A percentile compares a stretch with the other conserved stretches of the same genome.
phyloP scores from a whole-genome alignment of 768 basidiomycete genomes.

The Leccinum fibrillosum region DNA sequence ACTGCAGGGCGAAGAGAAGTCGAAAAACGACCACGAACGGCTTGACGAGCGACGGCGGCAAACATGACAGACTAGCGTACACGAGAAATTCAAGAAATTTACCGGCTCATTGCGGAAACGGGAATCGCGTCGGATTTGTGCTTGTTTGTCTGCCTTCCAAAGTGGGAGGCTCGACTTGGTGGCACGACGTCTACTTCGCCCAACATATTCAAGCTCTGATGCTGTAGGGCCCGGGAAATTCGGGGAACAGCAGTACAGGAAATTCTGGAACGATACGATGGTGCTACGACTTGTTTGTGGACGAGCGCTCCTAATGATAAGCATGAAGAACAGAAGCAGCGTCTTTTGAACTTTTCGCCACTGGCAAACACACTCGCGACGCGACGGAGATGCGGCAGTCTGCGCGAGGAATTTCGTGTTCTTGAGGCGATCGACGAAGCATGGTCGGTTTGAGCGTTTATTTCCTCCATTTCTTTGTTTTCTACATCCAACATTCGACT shows the following conservation, averaged over 20 bases:
- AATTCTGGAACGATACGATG: not conserved
- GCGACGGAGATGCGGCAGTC: conserved; percentile 95
- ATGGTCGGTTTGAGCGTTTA: conserved; percentile 73
- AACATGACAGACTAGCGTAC: conserved; percentile 15
- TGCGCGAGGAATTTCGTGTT: conserved; percentile 85
- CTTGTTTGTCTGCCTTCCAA: not conserved
- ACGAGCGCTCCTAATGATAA: conserved; percentile 44
- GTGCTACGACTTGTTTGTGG: too few relatives aligned
- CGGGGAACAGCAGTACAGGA: conserved; percentile 1
- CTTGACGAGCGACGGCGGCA: conserved; percentile 6
- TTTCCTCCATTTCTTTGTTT: not conserved
- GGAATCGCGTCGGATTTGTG: not conserved
- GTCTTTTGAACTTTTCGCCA: conserved; percentile 47
- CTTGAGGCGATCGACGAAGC: conserved; percentile 73
- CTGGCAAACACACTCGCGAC: conserved; percentile 49
- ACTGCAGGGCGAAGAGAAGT: conserved; percentile 2
- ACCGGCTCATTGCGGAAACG: not conserved
- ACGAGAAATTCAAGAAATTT: conserved; percentile 21
- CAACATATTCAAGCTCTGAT: conserved; percentile 87
- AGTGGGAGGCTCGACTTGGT: not conserved
- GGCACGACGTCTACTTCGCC: conserved; percentile 66
- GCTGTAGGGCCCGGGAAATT: conserved; percentile 27
- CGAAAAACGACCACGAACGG: conserved; percentile 11
- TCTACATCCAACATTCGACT: not conserved
- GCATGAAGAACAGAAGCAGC: conserved; percentile 36